Percentiles rank a stretch among this genome's conserved stretches.
phyloP scores from a whole-genome alignment of 2,329 filamentous ascomycete species.

The Verticillium longisporum region DNA sequence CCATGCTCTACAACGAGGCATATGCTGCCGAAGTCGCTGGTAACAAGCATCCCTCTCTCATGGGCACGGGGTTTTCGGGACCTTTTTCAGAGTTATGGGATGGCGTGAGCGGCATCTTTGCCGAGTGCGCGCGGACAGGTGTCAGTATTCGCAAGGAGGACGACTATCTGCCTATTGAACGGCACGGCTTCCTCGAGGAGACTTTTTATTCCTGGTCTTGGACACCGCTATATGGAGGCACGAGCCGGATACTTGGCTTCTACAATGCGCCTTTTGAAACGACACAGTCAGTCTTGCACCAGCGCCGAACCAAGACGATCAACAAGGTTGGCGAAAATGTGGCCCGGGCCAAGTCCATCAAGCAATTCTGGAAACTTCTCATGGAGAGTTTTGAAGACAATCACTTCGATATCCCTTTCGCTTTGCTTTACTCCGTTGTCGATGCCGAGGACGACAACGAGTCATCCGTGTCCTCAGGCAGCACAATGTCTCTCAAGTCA shows the following conservation, averaged over 20 bases:
- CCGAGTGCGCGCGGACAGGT: conserved; percentile 27
- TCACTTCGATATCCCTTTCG: conserved; percentile 30
- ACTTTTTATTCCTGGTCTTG: conserved; percentile 30
- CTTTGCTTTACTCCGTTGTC: conserved; percentile 31
- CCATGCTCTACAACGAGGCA: conserved; percentile 59
- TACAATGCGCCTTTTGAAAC: conserved; percentile 32
- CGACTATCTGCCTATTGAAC: conserved; percentile 22
- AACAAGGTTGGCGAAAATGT: conserved; percentile 22
- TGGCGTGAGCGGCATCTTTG: conserved; percentile 20
- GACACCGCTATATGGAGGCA: conserved; percentile 28
- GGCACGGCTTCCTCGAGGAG: conserved; percentile 29
- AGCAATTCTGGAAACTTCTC: conserved; percentile 25
- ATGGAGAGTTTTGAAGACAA: conserved; percentile 25
- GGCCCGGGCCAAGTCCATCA: conserved; percentile 23
- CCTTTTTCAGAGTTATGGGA: conserved; percentile 47
- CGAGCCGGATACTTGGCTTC: conserved; percentile 26
- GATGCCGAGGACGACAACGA: conserved; percentile 27
- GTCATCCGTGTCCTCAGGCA: conserved; percentile 24
- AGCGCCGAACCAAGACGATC: conserved; percentile 25
- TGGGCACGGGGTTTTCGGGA: conserved; percentile 50
- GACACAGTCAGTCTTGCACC: conserved; percentile 23
- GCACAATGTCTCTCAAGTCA: conserved; percentile 25
- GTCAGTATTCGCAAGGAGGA: conserved; percentile 24
- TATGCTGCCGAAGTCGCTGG: conserved; percentile 50
- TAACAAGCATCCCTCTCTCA: conserved; percentile 53